A percentile compares a stretch with the other conserved stretches of the same genome.
Conservation (phyloP, 768 basidiomycete genomes). For the Termitomyces bulborhizus region DNA sequence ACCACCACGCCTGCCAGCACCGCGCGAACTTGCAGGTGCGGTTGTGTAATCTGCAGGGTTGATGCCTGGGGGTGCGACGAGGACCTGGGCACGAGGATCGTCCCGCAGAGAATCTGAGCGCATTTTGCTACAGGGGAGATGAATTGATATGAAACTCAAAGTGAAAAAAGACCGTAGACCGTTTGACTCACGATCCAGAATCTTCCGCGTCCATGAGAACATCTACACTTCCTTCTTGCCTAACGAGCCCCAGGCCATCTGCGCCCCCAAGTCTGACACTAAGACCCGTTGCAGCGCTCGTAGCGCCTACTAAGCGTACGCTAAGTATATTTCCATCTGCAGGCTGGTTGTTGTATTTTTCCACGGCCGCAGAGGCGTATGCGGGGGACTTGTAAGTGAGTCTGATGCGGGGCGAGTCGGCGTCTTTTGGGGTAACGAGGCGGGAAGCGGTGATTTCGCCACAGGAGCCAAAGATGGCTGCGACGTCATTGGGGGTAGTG, state of each 20-base stretch:
- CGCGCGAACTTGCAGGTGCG: constrained; percentile 21
- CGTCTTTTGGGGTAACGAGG: constrained; percentile 21
- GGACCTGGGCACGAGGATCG: constrained; percentile 61
- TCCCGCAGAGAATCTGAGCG: constrained; percentile 70
- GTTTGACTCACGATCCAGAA: constrained; percentile 45
- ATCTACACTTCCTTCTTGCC: constrained; percentile 49
- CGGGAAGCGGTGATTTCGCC: constrained; percentile 53
- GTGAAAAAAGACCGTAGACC: background rate
- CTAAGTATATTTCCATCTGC: constrained; percentile 75
- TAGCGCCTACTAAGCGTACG: constrained; percentile 55
- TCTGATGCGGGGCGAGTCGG: constrained; percentile 46
- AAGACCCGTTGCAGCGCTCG: constrained; percentile 44
- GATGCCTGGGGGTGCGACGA: constrained; percentile 63
- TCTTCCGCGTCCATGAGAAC: constrained; percentile 50
- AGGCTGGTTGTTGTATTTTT: constrained; percentile 72
- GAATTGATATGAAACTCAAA: background rate
- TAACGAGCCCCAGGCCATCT: constrained; percentile 47
- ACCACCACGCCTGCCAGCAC: constrained; percentile 27
- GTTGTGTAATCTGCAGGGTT: constrained; percentile 48
- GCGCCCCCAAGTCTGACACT: constrained; percentile 50
- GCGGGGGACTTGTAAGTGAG: constrained; percentile 64
- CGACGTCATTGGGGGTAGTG: constrained; percentile 79
- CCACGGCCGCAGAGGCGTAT: constrained; percentile 60
- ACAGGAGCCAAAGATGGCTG: constrained; percentile 80
- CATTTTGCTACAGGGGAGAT: constrained; percentile 54